Percentiles rank a stretch among this genome's conserved stretches.
These are phyloP conservation scores for Dichotomocladium elegans DNA, from an alignment of 371 early-diverging fungal genomes.

Conservation along the genomic window DNA sequence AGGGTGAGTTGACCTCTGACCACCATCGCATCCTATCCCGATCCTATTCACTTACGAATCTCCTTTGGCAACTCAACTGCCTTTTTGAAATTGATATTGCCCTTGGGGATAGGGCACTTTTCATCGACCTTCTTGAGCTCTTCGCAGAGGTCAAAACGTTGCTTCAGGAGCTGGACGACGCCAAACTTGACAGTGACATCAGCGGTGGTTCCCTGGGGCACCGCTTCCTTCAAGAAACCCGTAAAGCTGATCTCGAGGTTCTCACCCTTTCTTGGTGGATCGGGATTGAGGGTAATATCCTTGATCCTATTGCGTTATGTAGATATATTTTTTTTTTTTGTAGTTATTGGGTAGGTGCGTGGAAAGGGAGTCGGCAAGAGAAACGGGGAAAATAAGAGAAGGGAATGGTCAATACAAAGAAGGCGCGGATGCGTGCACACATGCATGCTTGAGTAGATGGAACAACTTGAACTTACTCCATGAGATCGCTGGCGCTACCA, in stretches of 20 bases:
- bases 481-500: slow-evolving; percentile 4
- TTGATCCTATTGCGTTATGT: slow-evolving; percentile 33
- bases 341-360: too few species aligned
- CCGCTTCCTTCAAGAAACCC: slow-evolving; percentile 34
- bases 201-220: slow-evolving; percentile 50
- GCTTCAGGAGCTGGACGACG: slow-evolving; percentile 29
- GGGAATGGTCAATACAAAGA: too few species aligned
- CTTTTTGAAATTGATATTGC: slow-evolving; percentile 38
- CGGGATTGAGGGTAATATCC: slow-evolving; percentile 46
- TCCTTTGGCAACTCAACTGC: slow-evolving; percentile 53
- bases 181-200: slow-evolving; percentile 50
- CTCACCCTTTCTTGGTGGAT: slow-evolving; percentile 48
- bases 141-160: slow-evolving; percentile 51
- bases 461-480: slow-evolving; percentile 4
- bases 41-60: slow-evolving; percentile 36
- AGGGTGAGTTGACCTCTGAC: slow-evolving; percentile 5
- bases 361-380: too few species aligned
- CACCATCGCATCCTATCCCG: too few species aligned
- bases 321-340: not conserved
- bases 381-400: too few species aligned
- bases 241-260: slow-evolving; percentile 47
- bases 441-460: not conserved
- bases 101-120: slow-evolving; percentile 51
- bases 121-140: slow-evolving; percentile 45
- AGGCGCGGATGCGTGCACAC: too few species aligned